Evolutionary conservation across 2,329 filamentous ascomycete genomes (phyloP).

Genomic region (Penicillium olsonii): DNA sequence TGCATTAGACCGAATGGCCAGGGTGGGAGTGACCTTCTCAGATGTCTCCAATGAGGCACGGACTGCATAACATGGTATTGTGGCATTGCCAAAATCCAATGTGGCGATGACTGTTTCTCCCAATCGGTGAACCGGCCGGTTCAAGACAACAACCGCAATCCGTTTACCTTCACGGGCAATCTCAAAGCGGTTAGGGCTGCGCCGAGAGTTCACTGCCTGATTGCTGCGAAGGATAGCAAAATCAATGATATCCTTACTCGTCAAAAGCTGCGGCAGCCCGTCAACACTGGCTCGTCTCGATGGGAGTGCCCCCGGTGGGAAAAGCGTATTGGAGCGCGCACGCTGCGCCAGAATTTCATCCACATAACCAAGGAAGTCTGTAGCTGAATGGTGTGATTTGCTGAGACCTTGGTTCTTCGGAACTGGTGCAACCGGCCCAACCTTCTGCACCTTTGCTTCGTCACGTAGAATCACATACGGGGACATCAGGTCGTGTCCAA

Average conservation of each 20-base stretch:
- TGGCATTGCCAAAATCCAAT: constrained; percentile 77
- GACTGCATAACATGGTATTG: constrained; percentile 82
- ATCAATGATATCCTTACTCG: constrained; percentile 83
- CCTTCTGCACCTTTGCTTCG: constrained; percentile 66
- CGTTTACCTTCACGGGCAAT: constrained; percentile 88
- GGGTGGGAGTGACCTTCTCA: constrained; percentile 75
- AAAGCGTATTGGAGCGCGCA: constrained; percentile 54
- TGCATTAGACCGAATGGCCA: constrained; percentile 81
- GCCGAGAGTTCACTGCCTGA: constrained; percentile 64
- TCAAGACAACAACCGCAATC: constrained; percentile 88
- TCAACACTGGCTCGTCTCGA: constrained; percentile 59
- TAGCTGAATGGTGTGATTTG: constrained; percentile 47
- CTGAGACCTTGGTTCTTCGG: constrained; percentile 43
- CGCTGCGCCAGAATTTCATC: constrained; percentile 68
- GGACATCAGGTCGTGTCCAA: constrained; percentile 91
- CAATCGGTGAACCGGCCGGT: constrained; percentile 82
- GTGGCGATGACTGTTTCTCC: constrained; percentile 83
- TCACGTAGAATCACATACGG: constrained; percentile 89
- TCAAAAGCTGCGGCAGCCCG: constrained; percentile 53
- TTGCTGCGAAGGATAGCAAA: constrained; percentile 85
- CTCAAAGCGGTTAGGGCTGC: constrained; percentile 90
- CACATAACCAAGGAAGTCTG: constrained; percentile 75
- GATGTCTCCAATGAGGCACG: constrained; percentile 82
- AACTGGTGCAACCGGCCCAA: constrained; percentile 43
- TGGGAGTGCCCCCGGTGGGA: constrained; percentile 72